phyloP scores from a whole-genome alignment of 73 alveolate genomes.

The Paramecium octaurelia region DNA sequence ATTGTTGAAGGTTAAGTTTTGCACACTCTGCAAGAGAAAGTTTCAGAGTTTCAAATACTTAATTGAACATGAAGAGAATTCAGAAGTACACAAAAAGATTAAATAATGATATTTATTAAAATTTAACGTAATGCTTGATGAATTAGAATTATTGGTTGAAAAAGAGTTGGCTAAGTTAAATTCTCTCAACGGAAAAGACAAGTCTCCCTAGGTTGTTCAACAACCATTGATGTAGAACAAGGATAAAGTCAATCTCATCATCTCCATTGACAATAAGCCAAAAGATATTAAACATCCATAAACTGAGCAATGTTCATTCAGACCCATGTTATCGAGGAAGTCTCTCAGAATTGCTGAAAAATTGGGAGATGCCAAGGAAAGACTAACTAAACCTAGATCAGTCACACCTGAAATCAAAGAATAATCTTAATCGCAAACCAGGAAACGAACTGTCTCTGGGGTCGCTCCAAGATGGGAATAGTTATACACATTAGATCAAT shows the following conservation, averaged over 20 bases:
- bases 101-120: not conserved
- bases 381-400: conserved; percentile 50
- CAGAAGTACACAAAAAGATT: not conserved
- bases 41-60: not conserved
- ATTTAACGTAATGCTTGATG: conserved; percentile 55
- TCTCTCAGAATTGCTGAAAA: conserved; percentile 47
- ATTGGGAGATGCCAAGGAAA: conserved; percentile 51
- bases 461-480: conserved; percentile 52
- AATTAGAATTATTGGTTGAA: not conserved
- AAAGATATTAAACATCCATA: not conserved
- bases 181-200: not conserved
- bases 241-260: not conserved
- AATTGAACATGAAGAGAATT: not conserved
- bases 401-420: conserved; percentile 31
- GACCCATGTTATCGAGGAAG: conserved; percentile 51
- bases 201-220: not conserved
- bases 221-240: not conserved
- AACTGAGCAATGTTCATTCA: conserved; percentile 40
- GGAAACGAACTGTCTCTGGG: not conserved
- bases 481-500: conserved; percentile 22
- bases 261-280: not conserved
- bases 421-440: not conserved
- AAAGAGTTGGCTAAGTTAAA: conserved; percentile 33
- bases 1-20: not conserved
- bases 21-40: not conserved